phyloP scores from a whole-genome alignment of 352 stramenopile genomes.

The Globisporangium canariense region DNA sequence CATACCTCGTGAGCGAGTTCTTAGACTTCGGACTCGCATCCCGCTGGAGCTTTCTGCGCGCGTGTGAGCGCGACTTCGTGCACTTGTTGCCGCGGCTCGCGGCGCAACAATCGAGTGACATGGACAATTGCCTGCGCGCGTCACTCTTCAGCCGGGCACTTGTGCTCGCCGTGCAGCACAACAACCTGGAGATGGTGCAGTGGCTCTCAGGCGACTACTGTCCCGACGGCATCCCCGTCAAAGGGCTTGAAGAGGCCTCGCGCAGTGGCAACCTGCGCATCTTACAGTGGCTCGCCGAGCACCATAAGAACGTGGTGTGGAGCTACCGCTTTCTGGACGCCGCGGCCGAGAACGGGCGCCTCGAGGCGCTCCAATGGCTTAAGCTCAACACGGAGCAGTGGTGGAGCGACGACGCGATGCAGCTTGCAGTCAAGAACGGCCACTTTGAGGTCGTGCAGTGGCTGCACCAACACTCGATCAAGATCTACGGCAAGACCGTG shows the following conservation, averaged over 20 bases:
- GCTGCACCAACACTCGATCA: conserved; percentile 17
- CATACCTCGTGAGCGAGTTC: conserved; percentile 14
- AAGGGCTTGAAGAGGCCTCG: conserved; percentile 8
- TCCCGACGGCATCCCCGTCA: conserved; percentile 2
- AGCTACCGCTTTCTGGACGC: conserved; percentile 13
- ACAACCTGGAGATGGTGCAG: conserved; percentile 11
- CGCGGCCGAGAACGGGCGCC: conserved; percentile 2
- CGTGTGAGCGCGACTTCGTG: conserved; percentile 7
- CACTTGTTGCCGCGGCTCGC: conserved; percentile 9
- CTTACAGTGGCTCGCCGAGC: conserved; percentile 6
- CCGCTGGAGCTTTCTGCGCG: conserved; percentile 11
- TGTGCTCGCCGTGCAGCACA: conserved; percentile 4
- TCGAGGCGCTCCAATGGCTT: conserved; percentile 14
- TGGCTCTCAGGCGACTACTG: conserved; percentile 13
- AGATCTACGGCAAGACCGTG: conserved; percentile 16
- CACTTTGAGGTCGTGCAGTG: conserved; percentile 15
- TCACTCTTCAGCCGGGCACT: conserved; percentile 9
- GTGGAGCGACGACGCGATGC: conserved; percentile 17
- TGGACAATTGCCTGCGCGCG: conserved; percentile 4
- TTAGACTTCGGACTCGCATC: conserved; percentile 9
- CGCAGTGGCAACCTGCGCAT: conserved; percentile 9
- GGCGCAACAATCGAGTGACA: background rate
- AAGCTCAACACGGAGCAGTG: conserved; percentile 11
- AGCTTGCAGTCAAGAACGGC: conserved; percentile 12
- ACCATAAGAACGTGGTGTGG: conserved; percentile 14